Evolutionary conservation across 805 yeast species (phyloP), one percentile per base, ranked within the genome.

Genomic region (Novakomyces olei): DNA sequence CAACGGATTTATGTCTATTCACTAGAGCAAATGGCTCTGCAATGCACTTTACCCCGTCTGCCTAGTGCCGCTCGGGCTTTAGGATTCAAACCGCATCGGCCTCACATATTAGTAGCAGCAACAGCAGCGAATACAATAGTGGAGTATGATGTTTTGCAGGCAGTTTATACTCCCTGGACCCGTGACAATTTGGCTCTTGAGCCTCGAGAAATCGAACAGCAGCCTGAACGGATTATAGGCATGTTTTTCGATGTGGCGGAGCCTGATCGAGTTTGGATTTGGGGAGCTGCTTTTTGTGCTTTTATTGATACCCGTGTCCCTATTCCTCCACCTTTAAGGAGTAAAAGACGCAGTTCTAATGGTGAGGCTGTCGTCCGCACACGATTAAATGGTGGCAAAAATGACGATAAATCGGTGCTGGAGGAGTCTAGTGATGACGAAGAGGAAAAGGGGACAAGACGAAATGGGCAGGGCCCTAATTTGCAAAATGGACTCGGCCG

Each of bases 281-380:
- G 78, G 67, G 92, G 94, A 1, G 61, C 76, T 15, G 66, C 66
- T 33, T 85, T 93, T 92, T 41, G 83, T 10, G 65, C 74, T 3
- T 76, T 65, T 48, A 63, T 85, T 32, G 85, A 85, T 49, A 52
- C n/a, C n/a, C n/a, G n/a, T n/a, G n/a, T n/a, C n/a, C n/a, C n/a
- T n/a, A n/a, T n/a, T n/a, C n/a, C n/a, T n/a, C n/a, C n/a, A n/a
- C n/a, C n/a, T n/a, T n/a, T n/a, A n/a, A n/a, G n/a, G n/a, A n/a
- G n/a, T n/a, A n/a, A n/a, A n/a, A n/a, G n/a, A n/a, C n/a, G n/a
- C n/a, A n/a, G n/a, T n/a, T n/a, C n/a, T n/a, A n/a, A n/a, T n/a
- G n/a, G n/a, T n/a, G n/a, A n/a, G n/a, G n/a, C n/a, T n/a, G n/a
- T n/a, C n/a, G n/a, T n/a, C n/a, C n/a, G n/a, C n/a, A n/a, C n/a